Percentiles rank a stretch among this genome's conserved stretches.
Evolutionary conservation across 768 basidiomycete genomes (phyloP).

Genomic region (Termitomyces heimii): DNA sequence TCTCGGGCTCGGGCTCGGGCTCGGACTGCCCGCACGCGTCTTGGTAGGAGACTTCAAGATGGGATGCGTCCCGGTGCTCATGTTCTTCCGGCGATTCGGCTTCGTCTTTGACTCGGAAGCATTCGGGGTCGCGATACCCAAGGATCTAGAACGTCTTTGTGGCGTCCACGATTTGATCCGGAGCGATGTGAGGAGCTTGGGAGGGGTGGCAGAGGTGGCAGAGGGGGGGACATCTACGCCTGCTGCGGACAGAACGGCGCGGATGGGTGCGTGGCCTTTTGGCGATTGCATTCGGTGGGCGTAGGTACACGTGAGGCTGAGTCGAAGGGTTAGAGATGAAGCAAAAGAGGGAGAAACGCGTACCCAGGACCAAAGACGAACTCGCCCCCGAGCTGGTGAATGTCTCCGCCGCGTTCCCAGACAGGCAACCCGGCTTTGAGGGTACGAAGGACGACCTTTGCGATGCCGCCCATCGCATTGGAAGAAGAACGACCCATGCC

Average conservation of each 20-base stretch:
- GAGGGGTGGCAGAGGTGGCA: not conserved
- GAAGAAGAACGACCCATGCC: conserved; percentile 50
- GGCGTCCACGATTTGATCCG: not conserved
- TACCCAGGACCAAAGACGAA: conserved; percentile 54
- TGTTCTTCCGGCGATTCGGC: not conserved
- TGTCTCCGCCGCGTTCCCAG: conserved; percentile 75
- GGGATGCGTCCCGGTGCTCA: not conserved
- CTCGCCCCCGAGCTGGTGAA: conserved; percentile 83
- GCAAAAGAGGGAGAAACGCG: conserved; percentile 7
- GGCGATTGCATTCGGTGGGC: conserved; percentile 83
- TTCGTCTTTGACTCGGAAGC: not conserved
- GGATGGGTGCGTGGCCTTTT: conserved; percentile 69
- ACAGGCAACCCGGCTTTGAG: conserved; percentile 74
- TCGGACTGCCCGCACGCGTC: not conserved
- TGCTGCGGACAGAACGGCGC: conserved; percentile 60
- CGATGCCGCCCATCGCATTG: conserved; percentile 61
- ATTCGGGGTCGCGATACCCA: too few relatives aligned
- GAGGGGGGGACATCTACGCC: conserved; percentile 19
- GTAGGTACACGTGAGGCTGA: conserved; percentile 59
- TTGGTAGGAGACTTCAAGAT: not conserved
- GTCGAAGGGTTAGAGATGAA: not conserved
- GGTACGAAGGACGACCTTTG: conserved; percentile 68
- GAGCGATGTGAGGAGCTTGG: not conserved
- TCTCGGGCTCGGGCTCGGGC: not conserved
- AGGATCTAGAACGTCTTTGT: not conserved